Conservation (phyloP, 2,329 filamentous ascomycete genomes). For the Cercospora brassicicola region DNA sequence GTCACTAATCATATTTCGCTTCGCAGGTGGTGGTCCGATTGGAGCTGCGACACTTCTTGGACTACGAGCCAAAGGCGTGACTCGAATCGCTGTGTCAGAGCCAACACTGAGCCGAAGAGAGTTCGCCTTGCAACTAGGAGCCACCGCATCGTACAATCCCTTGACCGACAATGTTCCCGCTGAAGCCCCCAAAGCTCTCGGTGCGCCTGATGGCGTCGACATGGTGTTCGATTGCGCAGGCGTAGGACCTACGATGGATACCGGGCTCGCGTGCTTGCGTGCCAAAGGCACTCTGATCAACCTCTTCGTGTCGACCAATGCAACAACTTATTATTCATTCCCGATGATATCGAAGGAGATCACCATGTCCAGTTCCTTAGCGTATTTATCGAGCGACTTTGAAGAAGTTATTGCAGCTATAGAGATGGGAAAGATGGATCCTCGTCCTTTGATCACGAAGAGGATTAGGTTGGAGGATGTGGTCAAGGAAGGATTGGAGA, state of each 20-base stretch:
- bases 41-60: slow-evolving; percentile 14
- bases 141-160: not conserved
- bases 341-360: slow-evolving; percentile 14
- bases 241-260: slow-evolving; percentile 13
- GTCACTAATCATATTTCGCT: not conserved
- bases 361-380: not conserved
- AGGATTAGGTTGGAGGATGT: slow-evolving; percentile 15
- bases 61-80: slow-evolving; percentile 14
- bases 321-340: slow-evolving; percentile 5
- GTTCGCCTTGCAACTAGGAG: slow-evolving; percentile 4
- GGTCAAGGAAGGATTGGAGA: slow-evolving; percentile 7
- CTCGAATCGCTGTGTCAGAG: slow-evolving; percentile 13
- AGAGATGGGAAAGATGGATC: slow-evolving; percentile 1
- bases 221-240: slow-evolving; percentile 18
- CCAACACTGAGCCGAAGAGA: slow-evolving; percentile 4
- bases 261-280: slow-evolving; percentile 9
- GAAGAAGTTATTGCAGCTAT: slow-evolving; percentile 13
- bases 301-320: slow-evolving; percentile 1
- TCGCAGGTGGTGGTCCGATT: slow-evolving; percentile 13
- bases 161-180: not conserved
- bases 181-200: not conserved
- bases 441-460: slow-evolving; percentile 12
- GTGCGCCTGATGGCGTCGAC: slow-evolving; percentile 5
- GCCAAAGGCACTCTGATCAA: slow-evolving; percentile 9
- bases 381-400: slow-evolving; percentile 11